phyloP scores from a whole-genome alignment of 495 filamentous ascomycete genomes.

The Rhypophila decipiens region DNA sequence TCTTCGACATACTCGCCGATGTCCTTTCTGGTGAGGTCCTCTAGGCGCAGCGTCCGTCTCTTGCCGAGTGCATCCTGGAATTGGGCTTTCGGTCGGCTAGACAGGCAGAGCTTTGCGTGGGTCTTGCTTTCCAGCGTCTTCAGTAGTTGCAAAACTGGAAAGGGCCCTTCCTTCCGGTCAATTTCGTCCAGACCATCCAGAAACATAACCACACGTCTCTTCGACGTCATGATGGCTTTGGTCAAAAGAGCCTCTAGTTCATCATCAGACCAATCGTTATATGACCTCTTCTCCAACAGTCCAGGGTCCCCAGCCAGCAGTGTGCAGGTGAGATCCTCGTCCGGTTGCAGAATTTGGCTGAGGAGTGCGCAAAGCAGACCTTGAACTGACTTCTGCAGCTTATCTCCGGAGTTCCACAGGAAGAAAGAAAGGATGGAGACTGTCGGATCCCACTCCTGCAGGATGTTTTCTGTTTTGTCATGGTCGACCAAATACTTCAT shows the following conservation, averaged over 20 bases:
- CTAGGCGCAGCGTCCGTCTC: not conserved
- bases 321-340: not conserved
- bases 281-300: not conserved
- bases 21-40: not conserved
- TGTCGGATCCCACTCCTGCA: not conserved
- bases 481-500: conserved; percentile 8
- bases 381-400: not conserved
- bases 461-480: not conserved
- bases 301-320: not conserved
- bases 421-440: conserved; percentile 3
- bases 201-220: not conserved
- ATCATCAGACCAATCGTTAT: not conserved
- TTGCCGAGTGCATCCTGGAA: not conserved
- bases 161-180: not conserved
- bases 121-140: not conserved
- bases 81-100: not conserved
- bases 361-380: conserved; percentile 9
- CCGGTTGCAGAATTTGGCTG: conserved; percentile 1
- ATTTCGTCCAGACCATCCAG: conserved; percentile 9
- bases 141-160: not conserved
- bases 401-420: conserved; percentile 8
- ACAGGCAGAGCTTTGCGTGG: not conserved
- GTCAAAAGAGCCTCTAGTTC: not conserved
- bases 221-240: not conserved
- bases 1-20: not conserved